A percentile compares a stretch with the other conserved stretches of the same genome.
Conservation (phyloP, 1,139 yeast species). For the Geotrichum candidum region DNA sequence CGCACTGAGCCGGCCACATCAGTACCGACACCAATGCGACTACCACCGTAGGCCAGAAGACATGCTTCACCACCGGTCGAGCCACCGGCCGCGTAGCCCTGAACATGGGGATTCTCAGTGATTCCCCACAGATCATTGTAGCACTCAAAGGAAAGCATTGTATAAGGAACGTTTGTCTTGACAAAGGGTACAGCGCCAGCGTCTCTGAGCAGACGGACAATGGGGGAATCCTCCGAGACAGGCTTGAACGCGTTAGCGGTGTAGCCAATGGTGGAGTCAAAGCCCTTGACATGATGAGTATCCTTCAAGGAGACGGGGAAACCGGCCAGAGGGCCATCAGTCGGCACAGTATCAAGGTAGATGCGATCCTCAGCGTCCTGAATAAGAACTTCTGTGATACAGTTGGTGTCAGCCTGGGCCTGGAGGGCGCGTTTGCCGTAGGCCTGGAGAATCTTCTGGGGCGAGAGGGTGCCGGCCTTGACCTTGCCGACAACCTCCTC, state of each 20-base stretch:
- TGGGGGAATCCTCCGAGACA: conserved; percentile 32
- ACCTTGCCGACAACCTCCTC: conserved; percentile 31
- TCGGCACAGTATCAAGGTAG: conserved; percentile 4
- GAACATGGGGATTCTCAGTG: conserved; percentile 40
- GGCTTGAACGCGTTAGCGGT: conserved; percentile 40
- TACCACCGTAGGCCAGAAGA: conserved; percentile 44
- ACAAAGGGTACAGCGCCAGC: conserved; percentile 46
- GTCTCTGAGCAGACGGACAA: conserved; percentile 37
- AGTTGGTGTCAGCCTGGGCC: conserved; percentile 35
- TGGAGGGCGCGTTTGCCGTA: conserved; percentile 37
- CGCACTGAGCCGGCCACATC: conserved; percentile 58
- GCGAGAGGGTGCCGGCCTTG: conserved; percentile 30
- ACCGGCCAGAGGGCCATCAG: conserved; percentile 58
- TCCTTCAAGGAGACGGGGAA: conserved; percentile 59
- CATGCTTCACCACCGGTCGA: conserved; percentile 49
- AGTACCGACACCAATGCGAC: conserved; percentile 48
- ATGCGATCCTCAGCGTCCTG: conserved; percentile 33
- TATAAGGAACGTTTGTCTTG: conserved; percentile 47
- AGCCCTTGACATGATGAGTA: conserved; percentile 45
- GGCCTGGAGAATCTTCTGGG: conserved; percentile 35
- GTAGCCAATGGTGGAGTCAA: conserved; percentile 48
- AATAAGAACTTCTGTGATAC: conserved; percentile 38
- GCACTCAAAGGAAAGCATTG: conserved; percentile 43
- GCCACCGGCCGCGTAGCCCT: conserved; percentile 43
- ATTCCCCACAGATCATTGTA: conserved; percentile 43